These are phyloP conservation scores for Pseudocercospora eumusae DNA, from an alignment of 2,329 filamentous ascomycete species.

Conservation along the genomic window DNA sequence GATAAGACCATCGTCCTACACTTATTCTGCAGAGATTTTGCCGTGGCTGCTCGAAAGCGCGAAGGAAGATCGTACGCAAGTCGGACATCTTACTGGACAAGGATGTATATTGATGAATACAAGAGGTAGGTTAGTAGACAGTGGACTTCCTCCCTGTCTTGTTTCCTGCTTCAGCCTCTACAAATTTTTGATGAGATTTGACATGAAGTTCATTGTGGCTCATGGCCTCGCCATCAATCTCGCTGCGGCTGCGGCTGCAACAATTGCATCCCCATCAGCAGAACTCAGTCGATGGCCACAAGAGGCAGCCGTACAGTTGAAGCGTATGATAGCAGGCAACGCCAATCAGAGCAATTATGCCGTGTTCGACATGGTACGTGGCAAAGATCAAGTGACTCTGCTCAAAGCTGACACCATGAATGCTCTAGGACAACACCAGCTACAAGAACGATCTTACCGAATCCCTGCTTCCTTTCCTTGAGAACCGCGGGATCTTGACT, in stretches of 20 bases:
- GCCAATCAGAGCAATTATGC: slow-evolving; percentile 30
- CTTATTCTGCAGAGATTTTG: slow-evolving; percentile 1
- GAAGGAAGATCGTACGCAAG: background rate
- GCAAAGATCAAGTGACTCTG: background rate
- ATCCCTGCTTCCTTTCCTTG: slow-evolving; percentile 49
- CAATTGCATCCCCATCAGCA: background rate
- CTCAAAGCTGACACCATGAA: background rate
- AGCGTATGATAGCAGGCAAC: slow-evolving; percentile 26
- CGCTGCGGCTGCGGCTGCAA: background rate
- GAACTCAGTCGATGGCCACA: slow-evolving; percentile 25
- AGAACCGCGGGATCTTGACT: slow-evolving; percentile 46
- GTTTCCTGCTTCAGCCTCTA: background rate
- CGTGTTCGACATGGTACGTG: slow-evolving; percentile 42
- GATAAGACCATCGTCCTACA: background rate
- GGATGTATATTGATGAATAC: background rate
- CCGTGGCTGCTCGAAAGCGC: background rate
- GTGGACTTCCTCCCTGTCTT: background rate
- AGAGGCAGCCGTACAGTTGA: slow-evolving; percentile 22
- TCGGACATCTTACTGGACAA: background rate
- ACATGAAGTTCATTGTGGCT: background rate
- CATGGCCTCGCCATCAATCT: background rate
- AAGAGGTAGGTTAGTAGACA: background rate
- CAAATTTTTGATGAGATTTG: no score
- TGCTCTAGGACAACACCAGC: slow-evolving; percentile 46
- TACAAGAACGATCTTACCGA: slow-evolving; percentile 49